Conservation (phyloP, 768 basidiomycete genomes). For the Amylocystis lapponica region DNA sequence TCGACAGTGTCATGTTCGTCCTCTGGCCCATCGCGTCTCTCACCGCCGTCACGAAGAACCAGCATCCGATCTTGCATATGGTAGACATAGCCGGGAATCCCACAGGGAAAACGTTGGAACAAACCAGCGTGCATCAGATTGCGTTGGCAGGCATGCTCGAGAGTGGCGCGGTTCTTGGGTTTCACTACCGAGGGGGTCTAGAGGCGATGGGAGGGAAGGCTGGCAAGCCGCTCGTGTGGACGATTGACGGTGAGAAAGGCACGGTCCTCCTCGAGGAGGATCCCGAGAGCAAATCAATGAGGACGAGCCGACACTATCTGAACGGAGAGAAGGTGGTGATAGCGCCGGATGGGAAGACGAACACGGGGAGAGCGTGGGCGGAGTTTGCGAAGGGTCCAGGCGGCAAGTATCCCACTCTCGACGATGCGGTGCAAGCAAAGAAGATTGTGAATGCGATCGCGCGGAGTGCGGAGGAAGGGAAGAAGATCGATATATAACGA, state of each 20-base stretch:
- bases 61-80: conserved; percentile 23
- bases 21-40: conserved; percentile 29
- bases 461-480: conserved; percentile 19
- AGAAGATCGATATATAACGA: conserved; percentile 1
- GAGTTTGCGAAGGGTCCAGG: conserved; percentile 20
- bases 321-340: conserved; percentile 25
- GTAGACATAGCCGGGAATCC: conserved; percentile 20
- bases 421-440: conserved; percentile 23
- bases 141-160: conserved; percentile 25
- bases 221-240: conserved; percentile 23
- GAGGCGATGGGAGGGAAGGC: conserved; percentile 16
- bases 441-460: conserved; percentile 21
- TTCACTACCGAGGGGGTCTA: conserved; percentile 22
- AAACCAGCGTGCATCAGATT: conserved; percentile 22
- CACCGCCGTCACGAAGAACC: conserved; percentile 19
- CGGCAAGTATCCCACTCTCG: conserved; percentile 23
- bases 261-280: conserved; percentile 22
- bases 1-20: conserved; percentile 23
- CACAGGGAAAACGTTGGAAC: conserved; percentile 19
- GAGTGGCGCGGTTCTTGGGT: conserved; percentile 25
- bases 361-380: conserved; percentile 14
- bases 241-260: conserved; percentile 31
- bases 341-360: conserved; percentile 2
- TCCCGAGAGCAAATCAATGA: too few species aligned
- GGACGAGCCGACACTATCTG: too few species aligned